These are phyloP conservation scores for Wickerhamiella lipophila DNA, from an alignment of 805 yeast genomes.

Conservation along the genomic window DNA sequence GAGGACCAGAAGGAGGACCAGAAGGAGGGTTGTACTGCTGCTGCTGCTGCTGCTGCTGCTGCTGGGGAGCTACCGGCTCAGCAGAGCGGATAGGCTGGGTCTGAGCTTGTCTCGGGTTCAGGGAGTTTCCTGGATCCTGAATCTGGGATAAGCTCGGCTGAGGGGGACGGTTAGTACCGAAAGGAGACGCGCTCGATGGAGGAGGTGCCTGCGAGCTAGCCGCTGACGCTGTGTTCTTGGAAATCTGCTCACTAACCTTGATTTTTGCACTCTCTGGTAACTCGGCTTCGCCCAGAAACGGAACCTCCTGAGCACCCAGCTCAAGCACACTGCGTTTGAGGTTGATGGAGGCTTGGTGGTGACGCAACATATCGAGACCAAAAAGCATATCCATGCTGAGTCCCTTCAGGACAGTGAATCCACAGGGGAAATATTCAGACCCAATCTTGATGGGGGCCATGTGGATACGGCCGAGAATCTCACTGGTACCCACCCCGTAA, in stretches of 20 bases:
- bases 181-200: too few species aligned
- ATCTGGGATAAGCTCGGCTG: neutral
- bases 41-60: slow-evolving; percentile 11
- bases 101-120: neutral
- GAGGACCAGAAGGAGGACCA: slow-evolving; percentile 12
- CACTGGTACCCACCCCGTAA: slow-evolving; percentile 75
- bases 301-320: slow-evolving; percentile 61
- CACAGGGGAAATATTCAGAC: slow-evolving; percentile 47
- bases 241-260: slow-evolving; percentile 19
- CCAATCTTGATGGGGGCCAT: slow-evolving; percentile 77
- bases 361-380: slow-evolving; percentile 81
- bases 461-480: slow-evolving; percentile 74
- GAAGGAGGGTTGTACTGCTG: slow-evolving; percentile 12
- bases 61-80: slow-evolving; percentile 8
- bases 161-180: too few species aligned
- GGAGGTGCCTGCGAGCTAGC: neutral
- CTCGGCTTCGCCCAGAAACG: slow-evolving; percentile 62
- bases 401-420: slow-evolving; percentile 57
- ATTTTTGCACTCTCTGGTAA: slow-evolving; percentile 33
- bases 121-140: neutral
- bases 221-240: slow-evolving; percentile 12
- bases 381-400: slow-evolving; percentile 48
- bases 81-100: neutral
- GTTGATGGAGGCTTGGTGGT: slow-evolving; percentile 77
- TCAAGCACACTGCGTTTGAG: slow-evolving; percentile 49